A percentile compares a stretch with the other conserved stretches of the same genome.
Evolutionary conservation across 116 monocot species (phyloP).

Genomic region (Papilionanthe hybrid): DNA sequence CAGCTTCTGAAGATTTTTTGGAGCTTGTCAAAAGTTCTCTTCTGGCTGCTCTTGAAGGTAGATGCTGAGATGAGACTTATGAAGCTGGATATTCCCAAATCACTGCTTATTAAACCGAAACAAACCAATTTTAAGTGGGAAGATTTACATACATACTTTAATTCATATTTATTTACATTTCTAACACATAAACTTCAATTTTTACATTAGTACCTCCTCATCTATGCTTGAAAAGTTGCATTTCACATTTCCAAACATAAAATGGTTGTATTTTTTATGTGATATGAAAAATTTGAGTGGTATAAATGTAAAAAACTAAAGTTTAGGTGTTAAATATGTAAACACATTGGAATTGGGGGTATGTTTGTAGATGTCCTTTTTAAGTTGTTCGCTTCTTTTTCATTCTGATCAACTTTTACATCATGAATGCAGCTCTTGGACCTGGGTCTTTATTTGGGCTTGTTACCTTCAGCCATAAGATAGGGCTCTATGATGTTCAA

Average conservation of each 20-base stretch:
- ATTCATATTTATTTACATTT: too few species aligned
- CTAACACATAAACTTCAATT: too few species aligned
- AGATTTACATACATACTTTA: too few species aligned
- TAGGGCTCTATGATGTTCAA: conserved; percentile 97
- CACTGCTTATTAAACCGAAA: background rate
- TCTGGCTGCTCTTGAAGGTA: conserved; percentile 86
- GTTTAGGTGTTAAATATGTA: too few species aligned
- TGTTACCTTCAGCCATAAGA: conserved; percentile 89
- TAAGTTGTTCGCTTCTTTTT: background rate
- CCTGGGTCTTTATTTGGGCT: conserved; percentile 97
- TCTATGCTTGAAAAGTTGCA: too few species aligned
- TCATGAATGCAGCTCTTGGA: conserved; percentile 54
- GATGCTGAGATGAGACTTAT: background rate
- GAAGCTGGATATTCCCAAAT: background rate
- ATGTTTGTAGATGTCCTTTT: too few species aligned
- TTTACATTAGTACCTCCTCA: too few species aligned
- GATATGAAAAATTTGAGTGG: too few species aligned
- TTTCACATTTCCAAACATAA: too few species aligned
- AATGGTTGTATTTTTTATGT: too few species aligned
- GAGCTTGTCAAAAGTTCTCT: conserved; percentile 85
- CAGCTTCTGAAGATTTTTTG: conserved; percentile 90
- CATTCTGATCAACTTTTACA: background rate
- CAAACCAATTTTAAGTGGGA: background rate
- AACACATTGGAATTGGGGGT: too few species aligned
- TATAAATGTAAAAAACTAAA: too few species aligned